A percentile compares a stretch with the other conserved stretches of the same genome.
Conservation (phyloP, 768 basidiomycete genomes). For the Amanita exitialis region DNA sequence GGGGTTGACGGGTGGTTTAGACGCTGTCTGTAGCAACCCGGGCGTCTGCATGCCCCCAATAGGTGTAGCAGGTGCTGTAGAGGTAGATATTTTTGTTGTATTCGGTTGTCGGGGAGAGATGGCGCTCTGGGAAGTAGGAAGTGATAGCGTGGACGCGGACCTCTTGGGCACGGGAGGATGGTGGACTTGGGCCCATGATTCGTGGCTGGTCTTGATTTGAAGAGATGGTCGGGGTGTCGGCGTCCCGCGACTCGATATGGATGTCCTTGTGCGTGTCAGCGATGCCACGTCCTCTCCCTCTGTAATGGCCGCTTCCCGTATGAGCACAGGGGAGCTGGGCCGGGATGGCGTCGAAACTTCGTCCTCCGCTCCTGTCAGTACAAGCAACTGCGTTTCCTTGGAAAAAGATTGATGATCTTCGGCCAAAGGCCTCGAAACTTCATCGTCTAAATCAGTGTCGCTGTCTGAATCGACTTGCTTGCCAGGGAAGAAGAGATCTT, state of each 20-base stretch:
- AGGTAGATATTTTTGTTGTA: neutral
- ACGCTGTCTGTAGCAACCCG: constrained; percentile 24
- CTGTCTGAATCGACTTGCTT: constrained; percentile 26
- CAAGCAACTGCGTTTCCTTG: neutral
- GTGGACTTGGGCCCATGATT: neutral
- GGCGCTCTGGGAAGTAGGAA: neutral
- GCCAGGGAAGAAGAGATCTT: constrained; percentile 68
- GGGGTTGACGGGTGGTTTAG: constrained; percentile 41
- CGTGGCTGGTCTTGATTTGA: constrained; percentile 9
- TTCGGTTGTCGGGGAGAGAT: neutral
- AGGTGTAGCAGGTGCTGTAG: neutral
- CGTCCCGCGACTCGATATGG: neutral
- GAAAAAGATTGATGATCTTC: neutral
- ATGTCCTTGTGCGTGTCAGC: neutral
- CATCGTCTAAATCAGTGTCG: constrained; percentile 16
- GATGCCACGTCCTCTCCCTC: constrained; percentile 11
- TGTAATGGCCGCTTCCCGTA: constrained; percentile 10
- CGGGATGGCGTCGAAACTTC: constrained; percentile 13
- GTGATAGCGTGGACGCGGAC: constrained; percentile 3
- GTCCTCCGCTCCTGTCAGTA: neutral
- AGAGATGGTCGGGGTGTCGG: constrained; percentile 6
- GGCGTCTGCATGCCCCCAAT: constrained; percentile 9
- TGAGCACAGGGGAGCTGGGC: constrained; percentile 14
- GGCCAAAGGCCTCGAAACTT: constrained; percentile 12
- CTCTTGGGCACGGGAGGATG: neutral